phyloP scores from a whole-genome alignment of 257 asterid species.

The Ballota nigra region DNA sequence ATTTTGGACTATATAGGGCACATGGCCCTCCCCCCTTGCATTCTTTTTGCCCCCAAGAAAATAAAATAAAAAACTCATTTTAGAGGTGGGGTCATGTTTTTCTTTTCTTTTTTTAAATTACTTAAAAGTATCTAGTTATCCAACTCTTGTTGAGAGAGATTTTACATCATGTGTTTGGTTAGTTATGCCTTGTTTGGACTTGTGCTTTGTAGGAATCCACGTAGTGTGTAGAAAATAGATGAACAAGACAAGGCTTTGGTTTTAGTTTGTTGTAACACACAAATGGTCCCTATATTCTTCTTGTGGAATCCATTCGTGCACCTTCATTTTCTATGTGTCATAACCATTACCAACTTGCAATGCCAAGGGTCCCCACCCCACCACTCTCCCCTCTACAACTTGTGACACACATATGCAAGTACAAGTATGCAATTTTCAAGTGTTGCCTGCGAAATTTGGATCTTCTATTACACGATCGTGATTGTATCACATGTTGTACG shows the following conservation, averaged over 20 bases:
- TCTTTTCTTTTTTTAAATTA: too few relatives aligned
- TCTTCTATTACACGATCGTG: background rate
- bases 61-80: too few relatives aligned
- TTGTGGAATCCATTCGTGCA: constrained; percentile 21
- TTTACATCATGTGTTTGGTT: background rate
- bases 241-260: constrained; percentile 28
- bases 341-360: background rate
- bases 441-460: background rate
- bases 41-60: background rate
- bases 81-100: background rate
- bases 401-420: background rate
- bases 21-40: background rate
- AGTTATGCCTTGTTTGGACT: background rate
- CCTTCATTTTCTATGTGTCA: background rate
- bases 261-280: constrained; percentile 1
- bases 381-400: background rate
- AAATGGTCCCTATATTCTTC: constrained; percentile 26
- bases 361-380: background rate
- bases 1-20: constrained; percentile 22
- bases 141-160: background rate
- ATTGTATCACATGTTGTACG: background rate
- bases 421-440: background rate
- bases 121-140: too few relatives aligned
- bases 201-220: background rate
- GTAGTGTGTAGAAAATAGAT: background rate